phyloP scores from a whole-genome alignment of 192 early-diverging fungal species.

The Linderina pennispora region DNA sequence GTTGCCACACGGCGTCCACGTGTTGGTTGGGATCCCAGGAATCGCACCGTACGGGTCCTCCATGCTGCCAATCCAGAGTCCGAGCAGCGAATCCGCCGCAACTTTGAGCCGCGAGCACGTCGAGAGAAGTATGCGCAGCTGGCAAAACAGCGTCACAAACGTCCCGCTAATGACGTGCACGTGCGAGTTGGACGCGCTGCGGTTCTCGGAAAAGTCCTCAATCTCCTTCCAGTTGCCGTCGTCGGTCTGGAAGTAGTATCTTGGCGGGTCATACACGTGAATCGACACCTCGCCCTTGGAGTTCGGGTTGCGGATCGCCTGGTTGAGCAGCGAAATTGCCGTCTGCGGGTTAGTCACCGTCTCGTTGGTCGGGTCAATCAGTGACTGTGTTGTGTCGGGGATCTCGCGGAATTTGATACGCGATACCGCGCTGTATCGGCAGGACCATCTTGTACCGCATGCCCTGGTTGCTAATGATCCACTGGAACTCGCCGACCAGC shows the following conservation, averaged over 20 bases:
- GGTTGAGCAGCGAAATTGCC: constrained; percentile 24
- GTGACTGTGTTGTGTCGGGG: constrained; percentile 21
- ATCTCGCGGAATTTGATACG: constrained; percentile 41
- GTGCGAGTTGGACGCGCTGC: constrained; percentile 19
- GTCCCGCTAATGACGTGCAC: constrained; percentile 35
- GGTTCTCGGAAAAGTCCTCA: constrained; percentile 40
- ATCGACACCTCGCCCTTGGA: constrained; percentile 40
- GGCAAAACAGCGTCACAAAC: constrained; percentile 29
- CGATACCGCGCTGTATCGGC: constrained; percentile 36
- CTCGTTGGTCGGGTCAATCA: constrained; percentile 24
- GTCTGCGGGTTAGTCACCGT: constrained; percentile 34
- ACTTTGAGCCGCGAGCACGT: constrained; percentile 43
- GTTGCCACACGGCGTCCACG: constrained; percentile 31
- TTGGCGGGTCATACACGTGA: constrained; percentile 34
- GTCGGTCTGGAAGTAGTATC: constrained; percentile 32
- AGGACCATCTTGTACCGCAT: constrained; percentile 46
- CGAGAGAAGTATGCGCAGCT: constrained; percentile 38
- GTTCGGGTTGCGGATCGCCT: constrained; percentile 33
- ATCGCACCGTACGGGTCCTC: constrained; percentile 42
- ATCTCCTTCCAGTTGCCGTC: constrained; percentile 31
- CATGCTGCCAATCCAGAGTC: constrained; percentile 42
- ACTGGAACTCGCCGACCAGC: constrained; percentile 45
- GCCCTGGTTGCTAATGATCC: constrained; percentile 39
- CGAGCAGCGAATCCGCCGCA: constrained; percentile 36
- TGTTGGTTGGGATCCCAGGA: constrained; percentile 21